These are phyloP conservation scores for Trametes punicea DNA, from an alignment of 768 basidiomycete genomes.

Conservation along the genomic window DNA sequence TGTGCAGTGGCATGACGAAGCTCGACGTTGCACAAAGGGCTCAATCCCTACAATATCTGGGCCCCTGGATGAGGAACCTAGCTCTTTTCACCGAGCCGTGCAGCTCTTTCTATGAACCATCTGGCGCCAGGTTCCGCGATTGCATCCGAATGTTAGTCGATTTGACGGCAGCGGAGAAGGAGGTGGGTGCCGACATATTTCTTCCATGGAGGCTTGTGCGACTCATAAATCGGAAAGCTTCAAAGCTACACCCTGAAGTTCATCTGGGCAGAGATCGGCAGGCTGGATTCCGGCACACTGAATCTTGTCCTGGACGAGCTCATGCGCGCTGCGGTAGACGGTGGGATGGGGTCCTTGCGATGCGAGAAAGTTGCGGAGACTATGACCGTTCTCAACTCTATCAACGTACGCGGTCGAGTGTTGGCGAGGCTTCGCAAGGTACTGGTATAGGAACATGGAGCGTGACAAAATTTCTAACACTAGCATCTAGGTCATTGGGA, in stretches of 20 bases:
- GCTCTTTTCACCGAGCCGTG: conserved; percentile 67
- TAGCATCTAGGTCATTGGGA: conserved; percentile 58
- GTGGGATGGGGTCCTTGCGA: conserved; percentile 69
- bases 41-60: conserved; percentile 76
- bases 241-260: conserved; percentile 63
- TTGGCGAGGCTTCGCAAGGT: conserved; percentile 80
- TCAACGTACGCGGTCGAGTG: conserved; percentile 74
- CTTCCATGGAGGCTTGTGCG: background rate
- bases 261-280: conserved; percentile 76
- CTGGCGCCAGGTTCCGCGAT: conserved; percentile 73
- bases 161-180: conserved; percentile 65
- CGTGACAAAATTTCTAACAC: background rate
- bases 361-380: conserved; percentile 77
- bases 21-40: conserved; percentile 53
- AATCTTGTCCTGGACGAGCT: conserved; percentile 80
- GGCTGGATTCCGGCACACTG: conserved; percentile 60
- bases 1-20: conserved; percentile 61
- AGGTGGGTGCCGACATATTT: conserved; percentile 43
- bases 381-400: conserved; percentile 69
- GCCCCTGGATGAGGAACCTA: conserved; percentile 87
- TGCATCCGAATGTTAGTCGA: conserved; percentile 78
- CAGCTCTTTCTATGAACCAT: conserved; percentile 62
- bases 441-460: no score
- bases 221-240: conserved; percentile 40
- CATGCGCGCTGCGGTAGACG: conserved; percentile 78